phyloP scores from a whole-genome alignment of 2,329 filamentous ascomycete genomes.

The Cordyceps javanica region DNA sequence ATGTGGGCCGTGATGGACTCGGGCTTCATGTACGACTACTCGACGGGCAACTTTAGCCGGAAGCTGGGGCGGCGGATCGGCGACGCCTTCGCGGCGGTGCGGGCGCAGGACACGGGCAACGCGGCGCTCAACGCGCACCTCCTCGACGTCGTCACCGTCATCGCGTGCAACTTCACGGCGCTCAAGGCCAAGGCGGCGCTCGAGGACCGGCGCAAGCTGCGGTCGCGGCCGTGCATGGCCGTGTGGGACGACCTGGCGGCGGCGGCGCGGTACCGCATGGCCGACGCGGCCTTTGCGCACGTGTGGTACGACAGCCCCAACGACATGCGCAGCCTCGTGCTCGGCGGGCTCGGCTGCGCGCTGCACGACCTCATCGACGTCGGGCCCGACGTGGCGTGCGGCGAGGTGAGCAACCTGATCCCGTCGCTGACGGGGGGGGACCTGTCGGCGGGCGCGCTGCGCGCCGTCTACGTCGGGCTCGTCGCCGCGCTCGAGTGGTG shows the following conservation, averaged over 20 bases:
- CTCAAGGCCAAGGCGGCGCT: not conserved
- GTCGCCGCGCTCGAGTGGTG: conserved; percentile 9
- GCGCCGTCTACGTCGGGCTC: conserved; percentile 4
- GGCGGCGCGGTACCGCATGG: conserved; percentile 10
- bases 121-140: not conserved
- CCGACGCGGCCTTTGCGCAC: conserved; percentile 13
- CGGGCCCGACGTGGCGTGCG: conserved; percentile 13
- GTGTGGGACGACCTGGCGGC: conserved; percentile 12
- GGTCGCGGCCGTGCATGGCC: conserved; percentile 11
- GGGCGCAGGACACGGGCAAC: not conserved
- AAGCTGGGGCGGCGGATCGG: not conserved
- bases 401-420: conserved; percentile 14
- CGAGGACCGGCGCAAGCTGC: not conserved
- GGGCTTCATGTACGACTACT: conserved; percentile 11
- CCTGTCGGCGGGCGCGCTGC: not conserved
- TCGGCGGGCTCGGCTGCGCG: conserved; percentile 8
- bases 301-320: conserved; percentile 11
- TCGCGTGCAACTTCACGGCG: conserved; percentile 2
- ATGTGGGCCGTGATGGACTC: conserved; percentile 13
- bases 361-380: conserved; percentile 13
- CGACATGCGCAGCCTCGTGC: conserved; percentile 1
- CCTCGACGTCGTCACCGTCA: conserved; percentile 6
- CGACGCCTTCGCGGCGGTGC: not conserved
- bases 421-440: conserved; percentile 9
- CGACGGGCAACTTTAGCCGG: not conserved